Conservation (phyloP, 176 grass and related monocot species). For the Rhynchospora pubera region DNA sequence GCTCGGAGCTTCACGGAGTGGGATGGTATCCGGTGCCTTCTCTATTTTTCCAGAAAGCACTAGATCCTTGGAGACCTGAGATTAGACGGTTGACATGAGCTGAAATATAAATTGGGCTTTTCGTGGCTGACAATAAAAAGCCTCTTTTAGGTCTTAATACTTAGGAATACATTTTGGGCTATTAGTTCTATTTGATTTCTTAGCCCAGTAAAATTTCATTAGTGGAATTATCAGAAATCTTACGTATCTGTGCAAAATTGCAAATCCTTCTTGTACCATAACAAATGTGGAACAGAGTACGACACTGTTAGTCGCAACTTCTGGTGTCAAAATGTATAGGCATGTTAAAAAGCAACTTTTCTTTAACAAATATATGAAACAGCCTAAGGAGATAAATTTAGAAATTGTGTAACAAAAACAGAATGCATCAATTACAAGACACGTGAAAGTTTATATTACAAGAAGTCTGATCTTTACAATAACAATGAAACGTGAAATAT, state of each 20-base stretch:
- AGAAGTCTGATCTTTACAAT: not conserved
- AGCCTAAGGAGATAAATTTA: not conserved
- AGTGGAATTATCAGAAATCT: not conserved
- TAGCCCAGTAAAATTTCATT: not conserved
- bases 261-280: not conserved
- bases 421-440: not conserved
- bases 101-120: not conserved
- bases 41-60: conserved; percentile 3
- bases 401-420: not conserved
- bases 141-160: not conserved
- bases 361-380: not conserved
- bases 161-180: not conserved
- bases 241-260: not conserved
- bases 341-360: not conserved
- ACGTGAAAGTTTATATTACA: conserved; percentile 1
- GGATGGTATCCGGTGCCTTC: not conserved
- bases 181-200: not conserved
- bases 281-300: not conserved
- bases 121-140: not conserved
- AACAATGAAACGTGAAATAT: not conserved
- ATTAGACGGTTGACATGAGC: not conserved
- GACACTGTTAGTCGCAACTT: not conserved
- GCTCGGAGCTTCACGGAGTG: not conserved
- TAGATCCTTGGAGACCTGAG: not conserved
- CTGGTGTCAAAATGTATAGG: not conserved